phyloP scores from a whole-genome alignment of 345 rosid genomes.

The Chamaenerion angustifolium region DNA sequence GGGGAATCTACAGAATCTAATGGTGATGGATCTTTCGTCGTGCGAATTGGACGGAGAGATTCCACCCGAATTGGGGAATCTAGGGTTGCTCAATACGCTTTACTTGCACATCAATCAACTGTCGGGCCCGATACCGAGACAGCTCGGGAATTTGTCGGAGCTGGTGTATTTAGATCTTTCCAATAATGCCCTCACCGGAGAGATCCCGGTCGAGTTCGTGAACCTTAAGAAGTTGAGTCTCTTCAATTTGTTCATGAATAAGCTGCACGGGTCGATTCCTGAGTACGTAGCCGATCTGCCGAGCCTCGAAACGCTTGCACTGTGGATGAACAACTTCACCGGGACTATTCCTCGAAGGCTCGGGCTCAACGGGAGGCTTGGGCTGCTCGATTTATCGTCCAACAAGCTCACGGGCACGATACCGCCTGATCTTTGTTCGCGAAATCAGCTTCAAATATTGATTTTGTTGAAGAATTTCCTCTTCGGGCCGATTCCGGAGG shows the following conservation, averaged over 20 bases:
- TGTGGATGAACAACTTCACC: constrained; percentile 89
- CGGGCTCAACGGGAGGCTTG: constrained; percentile 54
- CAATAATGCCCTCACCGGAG: constrained; percentile 55
- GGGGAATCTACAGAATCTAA: constrained; percentile 47
- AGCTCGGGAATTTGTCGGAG: constrained; percentile 60
- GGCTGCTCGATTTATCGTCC: constrained; percentile 61
- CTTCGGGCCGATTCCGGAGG: constrained; percentile 66
- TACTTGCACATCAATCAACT: constrained; percentile 58
- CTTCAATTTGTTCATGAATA: constrained; percentile 66
- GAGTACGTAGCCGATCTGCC: constrained; percentile 44
- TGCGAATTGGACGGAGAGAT: constrained; percentile 65
- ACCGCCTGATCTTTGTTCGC: constrained; percentile 41
- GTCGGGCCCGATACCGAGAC: constrained; percentile 49
- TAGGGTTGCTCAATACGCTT: constrained; percentile 52
- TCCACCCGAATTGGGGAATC: constrained; percentile 49
- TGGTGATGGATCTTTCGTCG: constrained; percentile 59
- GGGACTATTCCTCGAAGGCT: constrained; percentile 64
- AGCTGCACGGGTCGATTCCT: constrained; percentile 71
- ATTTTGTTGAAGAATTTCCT: constrained; percentile 77
- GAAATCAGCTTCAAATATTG: constrained; percentile 38
- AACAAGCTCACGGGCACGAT: constrained; percentile 78
- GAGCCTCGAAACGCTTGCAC: constrained; percentile 37
- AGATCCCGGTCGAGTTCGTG: constrained; percentile 56
- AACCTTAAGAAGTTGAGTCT: constrained; percentile 46
- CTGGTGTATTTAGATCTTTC: constrained; percentile 70